Conservation (phyloP, 2,329 filamentous ascomycete genomes). For the Onygenales sp. region DNA sequence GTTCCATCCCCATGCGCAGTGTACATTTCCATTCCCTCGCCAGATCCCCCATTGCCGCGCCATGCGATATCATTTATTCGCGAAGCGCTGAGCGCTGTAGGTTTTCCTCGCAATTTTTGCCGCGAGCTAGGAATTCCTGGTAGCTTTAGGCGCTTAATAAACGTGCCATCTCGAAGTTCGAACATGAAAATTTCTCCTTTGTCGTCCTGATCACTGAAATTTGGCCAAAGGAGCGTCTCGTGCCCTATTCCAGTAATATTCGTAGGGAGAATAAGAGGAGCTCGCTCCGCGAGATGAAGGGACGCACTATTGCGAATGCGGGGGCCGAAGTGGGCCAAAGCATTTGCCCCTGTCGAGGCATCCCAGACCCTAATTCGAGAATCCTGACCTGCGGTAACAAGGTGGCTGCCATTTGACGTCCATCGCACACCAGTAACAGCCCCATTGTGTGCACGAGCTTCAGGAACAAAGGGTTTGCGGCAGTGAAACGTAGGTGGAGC, state of each 20-base stretch:
- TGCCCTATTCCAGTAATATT: constrained; percentile 46
- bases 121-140: constrained; percentile 40
- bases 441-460: constrained; percentile 60
- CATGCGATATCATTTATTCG: constrained; percentile 69
- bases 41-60: constrained; percentile 53
- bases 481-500: constrained; percentile 17
- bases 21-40: constrained; percentile 59
- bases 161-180: constrained; percentile 65
- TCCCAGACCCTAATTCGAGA: constrained; percentile 82
- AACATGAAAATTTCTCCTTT: constrained; percentile 64
- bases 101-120: constrained; percentile 29
- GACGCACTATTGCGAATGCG: constrained; percentile 59
- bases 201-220: constrained; percentile 58
- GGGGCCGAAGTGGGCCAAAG: constrained; percentile 78
- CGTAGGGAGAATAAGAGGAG: constrained; percentile 55
- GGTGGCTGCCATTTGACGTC: constrained; percentile 67
- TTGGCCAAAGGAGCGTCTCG: constrained; percentile 71
- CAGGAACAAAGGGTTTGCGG: constrained; percentile 35
- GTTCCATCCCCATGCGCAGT: constrained; percentile 77
- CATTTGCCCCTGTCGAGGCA: constrained; percentile 69
- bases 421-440: constrained; percentile 78
- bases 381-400: constrained; percentile 77
- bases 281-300: constrained; percentile 50
- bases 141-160: constrained; percentile 62
- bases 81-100: constrained; percentile 43